Evolutionary conservation across 1,284 basidiomycete genomes (phyloP), one percentile per base, ranked within the genome.

Genomic region (Pyrrhoderma noxium): DNA sequence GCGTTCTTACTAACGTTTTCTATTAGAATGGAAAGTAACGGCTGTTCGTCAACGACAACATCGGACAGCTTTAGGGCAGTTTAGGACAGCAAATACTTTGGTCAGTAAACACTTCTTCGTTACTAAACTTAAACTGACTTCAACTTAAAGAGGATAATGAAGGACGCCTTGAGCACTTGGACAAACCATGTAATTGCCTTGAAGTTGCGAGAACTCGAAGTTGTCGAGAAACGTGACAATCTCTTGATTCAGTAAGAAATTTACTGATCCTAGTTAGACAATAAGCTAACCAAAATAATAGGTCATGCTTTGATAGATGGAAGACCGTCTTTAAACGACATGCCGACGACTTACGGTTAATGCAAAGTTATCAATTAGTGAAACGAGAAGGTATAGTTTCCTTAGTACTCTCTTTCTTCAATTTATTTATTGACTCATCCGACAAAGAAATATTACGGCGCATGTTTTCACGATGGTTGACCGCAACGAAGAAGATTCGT

Each of bases 311-410:
- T 36, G 70, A 67, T 40, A 85, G 81, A 64, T 89, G 88, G 87
- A 83, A 79, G 61, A 64, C 63, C 8, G 67, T 76, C 34, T 77
- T 74, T 58, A 67, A 71, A 41, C 77, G 80, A 14, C 85, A 85
- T 60, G 73, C 74, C 4, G 83, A 89, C 61, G 78, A 82, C 55
- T 64, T 83, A 1, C 82, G 78, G 58, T 74, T 90, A n/a, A 77
- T 90, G 74, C 81, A 88, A 61, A 89, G 84, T 61, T 86, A 87
- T 62, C 76, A 82, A 55, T 76, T 83, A 55, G 77, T 90, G 44
- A 88, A 85, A 64, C 75, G 76, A 45, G 85, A 87, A 74, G 86
- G 87, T 80, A 59, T 31, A 63, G 54, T 9, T 22, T 51, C 37
- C 34, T 31, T 11, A 31, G 18, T 34, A 8, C 27, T 5, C 23